Evolutionary conservation across 1,139 yeast genomes (phyloP).

Genomic region (Candida glucosophila): DNA sequence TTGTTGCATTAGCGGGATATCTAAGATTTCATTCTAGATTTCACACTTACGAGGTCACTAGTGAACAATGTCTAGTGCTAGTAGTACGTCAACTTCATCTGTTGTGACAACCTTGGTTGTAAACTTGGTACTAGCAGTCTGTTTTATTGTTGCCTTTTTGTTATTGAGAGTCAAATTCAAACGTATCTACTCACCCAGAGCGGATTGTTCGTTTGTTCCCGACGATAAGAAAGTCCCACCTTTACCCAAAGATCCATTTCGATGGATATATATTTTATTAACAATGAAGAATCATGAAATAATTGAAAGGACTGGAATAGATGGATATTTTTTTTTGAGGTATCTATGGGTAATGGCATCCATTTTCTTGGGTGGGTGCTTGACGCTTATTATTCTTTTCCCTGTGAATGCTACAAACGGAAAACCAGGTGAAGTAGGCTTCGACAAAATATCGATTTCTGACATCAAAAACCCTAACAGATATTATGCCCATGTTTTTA

Average conservation of each 20-base stretch:
- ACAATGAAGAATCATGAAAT: conserved; percentile 56
- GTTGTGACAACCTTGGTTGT: conserved; percentile 53
- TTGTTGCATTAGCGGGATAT: too few species aligned
- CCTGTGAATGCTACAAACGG: conserved; percentile 67
- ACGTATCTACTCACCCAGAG: conserved; percentile 64
- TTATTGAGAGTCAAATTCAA: conserved; percentile 45
- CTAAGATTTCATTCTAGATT: too few species aligned
- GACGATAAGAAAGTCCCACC: conserved; percentile 55
- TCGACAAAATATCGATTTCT: conserved; percentile 72
- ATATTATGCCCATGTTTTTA: conserved; percentile 79
- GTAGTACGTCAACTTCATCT: conserved; percentile 48
- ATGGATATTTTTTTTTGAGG: conserved; percentile 63
- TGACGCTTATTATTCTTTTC: conserved; percentile 48
- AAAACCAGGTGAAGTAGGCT: conserved; percentile 42
- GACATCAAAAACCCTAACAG: conserved; percentile 52
- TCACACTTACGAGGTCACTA: too few species aligned
- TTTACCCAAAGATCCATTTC: conserved; percentile 52
- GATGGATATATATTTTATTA: conserved; percentile 51
- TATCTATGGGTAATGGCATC: conserved; percentile 41
- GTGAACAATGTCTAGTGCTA: too few species aligned
- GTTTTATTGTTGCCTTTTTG: conserved; percentile 46
- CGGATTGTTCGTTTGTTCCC: conserved; percentile 48
- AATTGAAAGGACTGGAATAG: conserved; percentile 66
- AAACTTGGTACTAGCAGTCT: conserved; percentile 45
- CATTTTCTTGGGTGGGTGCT: conserved; percentile 29